Evolutionary conservation across 345 rosid species (phyloP), one percentile per base, ranked within the genome.

Genomic region (Eucalyptus paniculata): DNA sequence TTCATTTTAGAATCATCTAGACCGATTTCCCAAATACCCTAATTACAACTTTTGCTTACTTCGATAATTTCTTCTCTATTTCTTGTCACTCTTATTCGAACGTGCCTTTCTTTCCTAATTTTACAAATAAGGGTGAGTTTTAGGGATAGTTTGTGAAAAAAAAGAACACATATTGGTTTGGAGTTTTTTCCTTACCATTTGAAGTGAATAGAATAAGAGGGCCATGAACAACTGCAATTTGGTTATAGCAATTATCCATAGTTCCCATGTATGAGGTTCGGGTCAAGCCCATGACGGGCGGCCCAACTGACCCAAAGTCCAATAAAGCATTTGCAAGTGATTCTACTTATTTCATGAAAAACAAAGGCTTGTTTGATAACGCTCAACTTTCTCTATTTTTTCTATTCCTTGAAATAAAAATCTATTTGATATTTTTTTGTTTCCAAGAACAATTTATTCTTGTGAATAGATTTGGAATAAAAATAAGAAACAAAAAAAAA

Each of bases 361-460:
- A 53, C 9, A 7, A 19, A 1, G 9, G 24, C 24, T 8, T 53
- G 56, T 53, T 53, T 19, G 56, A 1, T 53, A 53, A 21, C 5
- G 10, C 26, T 21, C 24, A 1, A 21, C 24, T 53, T 53, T 21
- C 24, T 53, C 11, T 8, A 19, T 19, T 53, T 53, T 53, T 8
- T 53, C 2, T 7, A 4, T 19, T 21, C 11, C 23, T 19, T 0
- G 2, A 53, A 53, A 19, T 19, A 53, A 7, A 53, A 53, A 19
- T 19, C 0, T 19, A 53, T 53, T 8, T 53, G 24, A 2, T 19
- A 19, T 53, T 19, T 53, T 19, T 53, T 53, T 19, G 0, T 53
- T 4, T 2, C 0, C 1, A 2, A 2, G 5, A 53, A 53, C 26
- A 21, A 53, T 53, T 53, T 21, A 4, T 21, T 53, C 5, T 3